Evolutionary conservation across 768 basidiomycete species (phyloP), one percentile per base, ranked within the genome.

Genomic region (Pulveroboletus sp.): DNA sequence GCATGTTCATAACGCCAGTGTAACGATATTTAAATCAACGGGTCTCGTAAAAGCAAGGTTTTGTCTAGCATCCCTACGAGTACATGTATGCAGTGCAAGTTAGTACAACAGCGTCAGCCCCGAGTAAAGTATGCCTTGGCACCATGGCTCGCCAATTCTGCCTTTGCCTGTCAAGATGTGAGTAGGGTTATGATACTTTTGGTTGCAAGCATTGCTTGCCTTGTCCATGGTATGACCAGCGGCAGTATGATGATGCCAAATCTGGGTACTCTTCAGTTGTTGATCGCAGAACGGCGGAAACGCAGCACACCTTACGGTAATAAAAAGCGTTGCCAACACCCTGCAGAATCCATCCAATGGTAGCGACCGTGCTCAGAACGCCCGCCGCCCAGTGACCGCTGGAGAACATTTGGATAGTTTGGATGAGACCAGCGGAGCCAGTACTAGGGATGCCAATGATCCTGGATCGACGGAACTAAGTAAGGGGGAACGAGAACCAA

Each of bases 401-500:
- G 3, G 78, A 75, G 65, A 84, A 95, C 76, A 87, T 81, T 52
- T 83, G 76, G 57, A 98, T 89, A 40, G 86, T 94, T 69, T 93
- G 90, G 62, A 98, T 93, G 45, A 99, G 76, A 14, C 96, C 95
- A 26, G 93, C 94, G 40, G 93, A 91, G 32, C 96, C 96, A 39
- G 95, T 95, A 54, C 89, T 90, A 50, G 93, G 93, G 60, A 96
- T 87, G 57, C 95, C 95, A 65, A 98, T 84, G 67, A 93, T 85
- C 89, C 89, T 94, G 44, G 43, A 47, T 52, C 52, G 53, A 64
- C 61, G 58, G 57, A 56, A 41, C 54, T 58, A 52, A 64, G 56
- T 51, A 59, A 58, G 39, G 42, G 37, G 49, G 48, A 49, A 40
- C 2, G 11, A 0, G 27, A 39, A 17, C 2, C 14, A 11, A 33